phyloP scores from a whole-genome alignment of 1,284 basidiomycete species.

The Trichosporon sp. region DNA sequence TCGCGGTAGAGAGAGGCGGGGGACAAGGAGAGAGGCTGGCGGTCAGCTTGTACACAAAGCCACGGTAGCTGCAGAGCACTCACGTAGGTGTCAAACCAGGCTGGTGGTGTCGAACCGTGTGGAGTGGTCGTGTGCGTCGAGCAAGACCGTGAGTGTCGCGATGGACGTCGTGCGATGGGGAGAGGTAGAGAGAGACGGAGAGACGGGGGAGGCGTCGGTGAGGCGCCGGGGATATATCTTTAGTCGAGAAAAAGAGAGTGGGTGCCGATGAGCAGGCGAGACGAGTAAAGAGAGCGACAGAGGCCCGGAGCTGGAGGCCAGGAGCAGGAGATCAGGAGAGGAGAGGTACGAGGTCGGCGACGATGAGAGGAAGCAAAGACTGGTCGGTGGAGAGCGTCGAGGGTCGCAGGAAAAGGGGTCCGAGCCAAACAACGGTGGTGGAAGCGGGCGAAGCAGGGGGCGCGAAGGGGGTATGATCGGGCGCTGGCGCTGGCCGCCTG shows the following conservation, averaged over 20 bases:
- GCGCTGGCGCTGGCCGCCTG: no score
- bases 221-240: background rate
- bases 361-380: background rate
- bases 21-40: background rate
- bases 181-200: background rate
- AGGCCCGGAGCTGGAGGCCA: background rate
- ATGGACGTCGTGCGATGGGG: background rate
- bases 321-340: background rate
- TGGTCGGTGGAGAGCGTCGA: background rate
- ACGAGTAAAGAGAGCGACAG: background rate
- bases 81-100: conserved; percentile 1
- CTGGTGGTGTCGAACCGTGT: background rate
- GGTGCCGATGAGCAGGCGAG: background rate
- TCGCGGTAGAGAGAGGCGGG: background rate
- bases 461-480: background rate
- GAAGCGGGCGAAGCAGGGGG: background rate
- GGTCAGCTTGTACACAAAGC: background rate
- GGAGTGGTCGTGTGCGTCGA: background rate
- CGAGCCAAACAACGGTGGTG: background rate
- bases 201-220: background rate
- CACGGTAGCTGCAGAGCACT: background rate
- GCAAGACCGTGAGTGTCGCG: background rate
- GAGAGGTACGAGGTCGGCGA: background rate
- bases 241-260: background rate
- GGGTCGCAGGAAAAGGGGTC: background rate